Base-by-base conservation (phyloP, 768 basidiomycete species). In the Amylocystis lapponica region DNA sequence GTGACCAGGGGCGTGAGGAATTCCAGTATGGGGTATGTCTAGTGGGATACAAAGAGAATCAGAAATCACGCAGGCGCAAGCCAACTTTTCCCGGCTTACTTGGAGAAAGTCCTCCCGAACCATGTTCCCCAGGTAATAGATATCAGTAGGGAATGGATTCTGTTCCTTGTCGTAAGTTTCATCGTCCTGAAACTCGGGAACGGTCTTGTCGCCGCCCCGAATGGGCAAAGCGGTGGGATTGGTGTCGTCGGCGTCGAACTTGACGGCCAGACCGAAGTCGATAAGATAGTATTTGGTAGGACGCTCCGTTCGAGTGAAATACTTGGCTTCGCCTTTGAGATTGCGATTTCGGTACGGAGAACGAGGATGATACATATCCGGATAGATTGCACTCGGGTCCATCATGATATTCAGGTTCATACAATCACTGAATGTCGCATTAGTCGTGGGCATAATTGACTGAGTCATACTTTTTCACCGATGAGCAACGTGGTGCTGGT, bases 341-440 rank as follows among this genome's bases (percentile, higher is more conserved):
- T 67, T 63, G 0, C 60, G 60, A 59, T 27, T 59, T 51, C 2
- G 53, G 49, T 12, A 55, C 51, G 13, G 63, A n/a, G n/a, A 30
- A 30, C 27, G 9, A 23, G 43, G 43, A 27, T 49, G 48, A 17
- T 39, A 43, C 25, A 36, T 35, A 11, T 35, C 9, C 3, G 48
- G 48, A 25, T 34, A 49, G 25, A 49, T 13, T 17, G 43, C 30
- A 8, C n/a, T 19, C 5, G 36, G 32, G 21, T 49, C 48, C 38
- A 49, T 45, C 48, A 49, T 44, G 31, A 49, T 38, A 41, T 49
- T 49, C 5, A 21, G 17, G 17, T 5, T 4, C 12, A 35, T 32
- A 17, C 30, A 35, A 32, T 48, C 45, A 9, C 45, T 49, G 13
- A 16, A 19, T 14, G 5, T 12, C 14, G 12, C 26, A 9, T 23